Conservation (phyloP, 1,139 yeast species). For the Suhomyces chickasaworum region DNA sequence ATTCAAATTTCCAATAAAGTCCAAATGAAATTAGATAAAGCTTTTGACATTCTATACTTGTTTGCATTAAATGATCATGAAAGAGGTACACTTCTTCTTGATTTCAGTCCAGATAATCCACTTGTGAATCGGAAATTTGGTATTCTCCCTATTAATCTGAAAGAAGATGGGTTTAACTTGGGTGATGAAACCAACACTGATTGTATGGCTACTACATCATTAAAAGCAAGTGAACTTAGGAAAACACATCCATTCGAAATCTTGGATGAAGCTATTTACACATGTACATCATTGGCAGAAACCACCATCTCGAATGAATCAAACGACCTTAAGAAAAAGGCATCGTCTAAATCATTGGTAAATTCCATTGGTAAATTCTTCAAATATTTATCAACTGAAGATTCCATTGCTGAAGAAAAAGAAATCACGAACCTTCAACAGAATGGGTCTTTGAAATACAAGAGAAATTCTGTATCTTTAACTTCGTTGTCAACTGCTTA, state of each 20-base stretch:
- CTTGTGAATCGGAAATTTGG: slow-evolving; percentile 52
- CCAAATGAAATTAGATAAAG: slow-evolving; percentile 31
- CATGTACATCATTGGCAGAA: slow-evolving; percentile 45
- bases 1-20: slow-evolving; percentile 35
- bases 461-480: slow-evolving; percentile 38
- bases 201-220: slow-evolving; percentile 18
- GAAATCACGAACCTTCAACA: slow-evolving; percentile 10
- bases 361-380: slow-evolving; percentile 43
- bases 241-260: slow-evolving; percentile 70
- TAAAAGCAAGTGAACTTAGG: slow-evolving; percentile 38
- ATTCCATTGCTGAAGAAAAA: slow-evolving; percentile 15
- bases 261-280: slow-evolving; percentile 74
- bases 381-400: slow-evolving; percentile 39
- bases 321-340: slow-evolving; percentile 9
- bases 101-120: slow-evolving; percentile 52
- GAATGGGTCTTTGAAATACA: slow-evolving; percentile 14
- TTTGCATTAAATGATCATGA: slow-evolving; percentile 14
- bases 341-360: slow-evolving; percentile 31
- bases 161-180: slow-evolving; percentile 25
- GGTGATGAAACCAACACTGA: slow-evolving; percentile 19
- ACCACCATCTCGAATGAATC: slow-evolving; percentile 12
- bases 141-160: slow-evolving; percentile 39
- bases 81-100: slow-evolving; percentile 14
- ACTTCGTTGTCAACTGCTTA: slow-evolving; percentile 43
- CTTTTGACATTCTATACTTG: slow-evolving; percentile 26